Evolutionary conservation across 495 filamentous ascomycete genomes (phyloP), one percentile per base, ranked within the genome.

Genomic region (Xylaria scruposa): DNA sequence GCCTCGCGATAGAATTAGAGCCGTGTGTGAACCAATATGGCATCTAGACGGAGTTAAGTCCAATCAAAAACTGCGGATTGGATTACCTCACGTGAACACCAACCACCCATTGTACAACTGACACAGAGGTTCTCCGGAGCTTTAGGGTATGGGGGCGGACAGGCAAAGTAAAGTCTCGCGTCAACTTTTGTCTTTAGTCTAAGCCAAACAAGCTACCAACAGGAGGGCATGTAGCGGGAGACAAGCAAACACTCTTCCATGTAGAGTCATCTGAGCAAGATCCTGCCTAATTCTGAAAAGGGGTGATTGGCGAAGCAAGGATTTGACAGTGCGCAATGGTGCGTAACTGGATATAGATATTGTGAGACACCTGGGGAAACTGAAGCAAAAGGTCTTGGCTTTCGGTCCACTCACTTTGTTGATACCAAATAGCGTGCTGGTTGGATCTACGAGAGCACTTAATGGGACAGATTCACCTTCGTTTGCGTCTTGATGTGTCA

Each of bases 361-460:
- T 36, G 68, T 31, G 42, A 61, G 47, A 36, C 19, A 29, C 10
- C 56, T n/a, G 38, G 24, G 42, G 58, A 51, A 31, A 33, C 47
- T 63, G 12, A 70, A 70, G 12, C 44, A 62, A 40, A 53, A 53
- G 68, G 54, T 47, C 68, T 63, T 12, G 8, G 33, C 44, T 63
- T 70, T 70, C 15, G 31, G 38, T 54, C 42, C 9, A 33, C 19
- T n/a, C 68, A 62, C 46, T 62, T 63, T 62, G 53, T 70, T 59
- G 31, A 63, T 46, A 33, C 40, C 56, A 60, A 36, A 69, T 44
- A 69, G 51, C 56, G 29, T 38, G 24, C 26, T 51, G 31, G 26
- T 69, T 69, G 56, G 67, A 69, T 69, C 67, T 44, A 69, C n/a
- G n/a, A 40, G 17, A 69, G 40, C 56, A 61, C 13, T 33, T 47